Conservation (phyloP, 2,329 filamentous ascomycete genomes). For the Emmonsiellopsis sp. region DNA sequence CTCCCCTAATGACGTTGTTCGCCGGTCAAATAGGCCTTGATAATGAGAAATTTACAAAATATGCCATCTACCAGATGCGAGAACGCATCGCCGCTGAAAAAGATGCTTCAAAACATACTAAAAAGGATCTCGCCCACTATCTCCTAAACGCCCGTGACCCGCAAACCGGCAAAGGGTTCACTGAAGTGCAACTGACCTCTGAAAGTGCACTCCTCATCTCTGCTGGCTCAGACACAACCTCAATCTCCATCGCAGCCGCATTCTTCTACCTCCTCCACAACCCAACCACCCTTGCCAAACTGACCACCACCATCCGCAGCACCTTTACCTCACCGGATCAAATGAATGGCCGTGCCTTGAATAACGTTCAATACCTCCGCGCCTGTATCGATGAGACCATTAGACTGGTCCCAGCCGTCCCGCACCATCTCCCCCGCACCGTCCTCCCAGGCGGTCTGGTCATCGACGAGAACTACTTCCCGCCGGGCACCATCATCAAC, state of each 20-base stretch:
- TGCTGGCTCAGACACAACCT: slow-evolving; percentile 36
- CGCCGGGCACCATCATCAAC: slow-evolving; percentile 23
- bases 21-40: slow-evolving; percentile 13
- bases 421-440: slow-evolving; percentile 20
- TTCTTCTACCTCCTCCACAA: slow-evolving; percentile 33
- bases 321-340: slow-evolving; percentile 30
- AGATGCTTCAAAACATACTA: slow-evolving; percentile 16
- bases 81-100: slow-evolving; percentile 28
- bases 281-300: slow-evolving; percentile 19
- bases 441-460: slow-evolving; percentile 19
- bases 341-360: slow-evolving; percentile 21
- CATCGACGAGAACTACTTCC: slow-evolving; percentile 24
- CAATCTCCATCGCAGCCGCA: slow-evolving; percentile 26
- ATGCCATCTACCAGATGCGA: slow-evolving; percentile 29
- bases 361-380: slow-evolving; percentile 29
- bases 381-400: slow-evolving; percentile 34
- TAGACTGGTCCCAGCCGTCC: slow-evolving; percentile 23
- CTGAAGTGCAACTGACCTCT: slow-evolving; percentile 38
- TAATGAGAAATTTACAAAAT: slow-evolving; percentile 5
- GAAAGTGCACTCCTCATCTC: slow-evolving; percentile 43
- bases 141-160: slow-evolving; percentile 38
- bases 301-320: slow-evolving; percentile 24
- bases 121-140: slow-evolving; percentile 42
- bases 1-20: slow-evolving; percentile 12
- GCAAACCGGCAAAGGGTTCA: slow-evolving; percentile 35